phyloP scores from a whole-genome alignment of 2,329 filamentous ascomycete species.

The Stemphylium lycopersici region DNA sequence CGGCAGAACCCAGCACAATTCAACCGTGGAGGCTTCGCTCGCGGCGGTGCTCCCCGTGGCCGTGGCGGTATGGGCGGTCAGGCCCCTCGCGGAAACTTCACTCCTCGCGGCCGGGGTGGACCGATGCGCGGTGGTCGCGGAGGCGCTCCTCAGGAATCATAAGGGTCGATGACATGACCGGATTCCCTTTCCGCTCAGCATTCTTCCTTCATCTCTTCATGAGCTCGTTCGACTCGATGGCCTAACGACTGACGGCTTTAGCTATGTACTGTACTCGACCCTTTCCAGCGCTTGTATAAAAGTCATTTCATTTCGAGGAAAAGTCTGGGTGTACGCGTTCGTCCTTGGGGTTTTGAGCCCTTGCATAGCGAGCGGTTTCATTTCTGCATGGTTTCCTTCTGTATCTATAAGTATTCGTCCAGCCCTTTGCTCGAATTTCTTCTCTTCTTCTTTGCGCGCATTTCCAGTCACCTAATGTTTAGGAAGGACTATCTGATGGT shows the following conservation, averaged over 20 bases:
- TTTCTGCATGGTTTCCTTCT: conserved; percentile 40
- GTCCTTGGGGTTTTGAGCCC: conserved; percentile 34
- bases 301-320: conserved; percentile 44
- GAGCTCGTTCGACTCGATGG: conserved; percentile 23
- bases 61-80: conserved; percentile 65
- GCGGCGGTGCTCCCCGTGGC: conserved; percentile 57
- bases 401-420: conserved; percentile 38
- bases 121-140: conserved; percentile 59
- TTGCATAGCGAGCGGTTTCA: conserved; percentile 49
- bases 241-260: conserved; percentile 46
- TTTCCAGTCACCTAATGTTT: conserved; percentile 36
- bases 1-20: conserved; percentile 61
- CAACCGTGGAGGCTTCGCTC: conserved; percentile 43
- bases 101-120: conserved; percentile 71
- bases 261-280: conserved; percentile 46
- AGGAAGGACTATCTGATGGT: conserved; percentile 35
- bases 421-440: conserved; percentile 28
- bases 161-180: conserved; percentile 14
- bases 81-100: conserved; percentile 71
- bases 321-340: conserved; percentile 44
- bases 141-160: conserved; percentile 43
- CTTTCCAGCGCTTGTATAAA: conserved; percentile 47
- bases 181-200: conserved; percentile 11
- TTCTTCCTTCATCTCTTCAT: conserved; percentile 18
- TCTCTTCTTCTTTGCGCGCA: conserved; percentile 34